Base-by-base conservation (phyloP, 179 eudicot genomes). In the Carnegiea gigantea region DNA sequence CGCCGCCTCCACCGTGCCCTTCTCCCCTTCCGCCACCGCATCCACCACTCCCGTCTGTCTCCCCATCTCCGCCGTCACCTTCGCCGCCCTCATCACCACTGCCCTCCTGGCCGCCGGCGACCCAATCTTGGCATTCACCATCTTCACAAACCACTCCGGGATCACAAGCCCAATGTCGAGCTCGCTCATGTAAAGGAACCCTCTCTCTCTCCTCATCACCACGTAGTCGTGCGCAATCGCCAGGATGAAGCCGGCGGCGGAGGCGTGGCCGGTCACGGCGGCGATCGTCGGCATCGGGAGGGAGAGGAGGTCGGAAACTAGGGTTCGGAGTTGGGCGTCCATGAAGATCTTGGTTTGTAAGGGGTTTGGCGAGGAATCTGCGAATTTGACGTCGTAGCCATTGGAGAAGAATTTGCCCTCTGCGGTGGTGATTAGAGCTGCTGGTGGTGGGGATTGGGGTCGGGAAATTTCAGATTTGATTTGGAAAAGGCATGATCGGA, bases 381-480 rank as follows among this genome's bases (percentile, higher is more conserved):
- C 90, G 89, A 90, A 90, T 21, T 23, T 38, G 68, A 91, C 84
- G 28, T 92, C 92, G 82, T 82, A 90, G 79, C 97, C 97, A 76
- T 92, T 91, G 78, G 92, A 88, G 87, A 92, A 92, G 91, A 87
- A 92, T 9, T 88, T 92, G 78, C 93, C 97, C 0, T 86, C 65
- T 49, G 90, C 88, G 17, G 89, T 83, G 74, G 97, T 92, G 87
- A 92, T 75, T 51, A 92, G 90, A 53, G 90, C 92, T 46, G 89
- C 57, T 23, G 91, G 48, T 48, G 89, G 71, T 23, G 91, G 48
- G 65, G 81, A 67, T 12, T 44, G 15, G 76, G 83, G 18, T 46
- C 10, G 5, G 44, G 83, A 21, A 76, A 79, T 18, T 14, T 87
- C 83, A 38, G 90, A 86, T 65, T 84, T 88, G 82, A 84, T 76